Evolutionary conservation across 495 filamentous ascomycete species (phyloP), one percentile per base, ranked within the genome.

Genomic region (Filosporella fistucella): DNA sequence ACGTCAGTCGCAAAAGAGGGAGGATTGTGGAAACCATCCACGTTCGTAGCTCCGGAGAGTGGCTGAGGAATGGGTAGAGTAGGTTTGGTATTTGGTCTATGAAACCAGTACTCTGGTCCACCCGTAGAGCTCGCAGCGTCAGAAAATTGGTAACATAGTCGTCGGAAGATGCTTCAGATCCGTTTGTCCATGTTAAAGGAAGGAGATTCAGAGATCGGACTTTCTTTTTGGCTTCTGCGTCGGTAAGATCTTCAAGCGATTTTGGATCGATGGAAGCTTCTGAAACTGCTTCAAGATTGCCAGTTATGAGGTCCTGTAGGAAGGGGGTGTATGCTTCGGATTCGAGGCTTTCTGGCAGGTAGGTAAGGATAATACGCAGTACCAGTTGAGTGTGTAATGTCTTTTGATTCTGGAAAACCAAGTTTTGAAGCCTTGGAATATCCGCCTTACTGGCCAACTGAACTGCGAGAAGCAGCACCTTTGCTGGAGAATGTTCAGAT

Each of bases 281-380:
- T 18, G 45, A 25, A 18, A 52, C 56, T 35, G 42, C 21, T 45
- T 51, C 22, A 59, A 61, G 1, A 55, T 42, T 17, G 12, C 45
- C 49, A 25, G 65, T 52, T 13, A 44, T 40, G 26, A 60, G 51
- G 11, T 69, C 53, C 3, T 66, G 52, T 16, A 74, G 71, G 11
- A 64, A 62, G 13, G 69, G 61, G 10, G 75, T 71, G 60, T 95
- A 95, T 29, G 68, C 55, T 18, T 63, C 70, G 22, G 89, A 85
- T 13, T 79, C 77, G 10, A 78, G 67, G 39, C 76, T 86, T 61
- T 93, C 90, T 28, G 91, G 89, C 6, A 96, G 76, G 54, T 82
- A 93, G 43, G 85, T 94, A 48, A 96, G 74, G 49, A 95, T 66
- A 41, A 96, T 85, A 56, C 89, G 81, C 52, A 94, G 69, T 26